These are phyloP conservation scores for Talaromyces sp. DNA, from an alignment of 2,329 filamentous ascomycete genomes.

Conservation along the genomic window DNA sequence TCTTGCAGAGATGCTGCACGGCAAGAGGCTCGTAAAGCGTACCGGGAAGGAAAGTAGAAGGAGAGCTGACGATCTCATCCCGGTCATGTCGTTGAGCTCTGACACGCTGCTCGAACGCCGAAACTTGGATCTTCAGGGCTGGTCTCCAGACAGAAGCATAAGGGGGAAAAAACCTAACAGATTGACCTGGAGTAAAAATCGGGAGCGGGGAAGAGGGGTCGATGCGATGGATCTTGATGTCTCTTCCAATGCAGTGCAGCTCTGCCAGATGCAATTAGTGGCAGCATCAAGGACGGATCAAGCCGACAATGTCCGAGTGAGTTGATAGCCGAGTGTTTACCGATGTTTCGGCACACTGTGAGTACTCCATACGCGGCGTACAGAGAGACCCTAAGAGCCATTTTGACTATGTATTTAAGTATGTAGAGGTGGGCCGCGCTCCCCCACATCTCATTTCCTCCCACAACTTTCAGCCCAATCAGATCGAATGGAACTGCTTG, in stretches of 20 bases:
- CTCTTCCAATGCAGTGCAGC: neutral
- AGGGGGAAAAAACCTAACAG: too few relatives aligned
- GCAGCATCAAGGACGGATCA: neutral
- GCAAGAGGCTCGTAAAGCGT: neutral
- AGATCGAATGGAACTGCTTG: neutral
- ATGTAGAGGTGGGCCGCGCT: neutral
- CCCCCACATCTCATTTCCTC: neutral
- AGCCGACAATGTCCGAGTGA: neutral
- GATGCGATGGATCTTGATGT: neutral
- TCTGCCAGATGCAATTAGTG: too few relatives aligned
- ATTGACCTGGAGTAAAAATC: neutral
- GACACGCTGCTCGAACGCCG: neutral
- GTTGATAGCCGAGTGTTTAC: neutral
- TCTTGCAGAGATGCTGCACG: neutral
- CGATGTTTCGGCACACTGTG: neutral
- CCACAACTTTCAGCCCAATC: neutral
- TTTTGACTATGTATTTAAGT: too few relatives aligned
- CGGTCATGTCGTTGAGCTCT: neutral
- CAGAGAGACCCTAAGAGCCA: too few relatives aligned
- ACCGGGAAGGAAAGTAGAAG: neutral
- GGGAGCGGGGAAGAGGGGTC: constrained; percentile 1
- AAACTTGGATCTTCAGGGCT: neutral
- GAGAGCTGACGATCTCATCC: neutral
- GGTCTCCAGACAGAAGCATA: neutral
- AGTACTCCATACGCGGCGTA: neutral